Base-by-base conservation (phyloP, 140 eudicot genomes). In the Senecio squalidus region DNA sequence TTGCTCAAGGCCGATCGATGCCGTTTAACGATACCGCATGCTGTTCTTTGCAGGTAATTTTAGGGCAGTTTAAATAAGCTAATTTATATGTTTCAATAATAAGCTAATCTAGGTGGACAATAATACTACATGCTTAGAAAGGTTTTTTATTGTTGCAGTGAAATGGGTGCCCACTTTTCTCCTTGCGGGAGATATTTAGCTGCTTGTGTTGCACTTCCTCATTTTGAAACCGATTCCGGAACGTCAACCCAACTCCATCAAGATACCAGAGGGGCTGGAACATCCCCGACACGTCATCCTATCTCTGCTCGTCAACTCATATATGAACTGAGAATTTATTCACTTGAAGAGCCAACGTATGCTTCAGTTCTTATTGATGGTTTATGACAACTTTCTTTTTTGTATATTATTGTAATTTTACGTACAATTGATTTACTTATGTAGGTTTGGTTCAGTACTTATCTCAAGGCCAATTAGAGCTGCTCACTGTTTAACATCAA, bases 141-240 rank as follows among this genome's bases (percentile, higher is more conserved):
- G 41, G 41, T 34, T 7, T 36, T 36, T 36, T 53, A 21, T 20
- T 74, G 63, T 80, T 83, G 74, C 80, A 92, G 99, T 80, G 99
- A 92, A 67, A 92, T 92, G 99, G 99, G 99, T 47, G 99, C 99
- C 47, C 99, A 92, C 66, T 92, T 92, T 81, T 92, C 99, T 68
- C 96, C 99, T 10, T 92, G 99, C 67, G 99, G 99, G 51, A 88
- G 89, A 78, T 92, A 76, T 80, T 61, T 92, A 58, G 99, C 96
- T 24, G 96, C 90, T 14, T 92, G 99, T 82, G 99, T 92, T 40
- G 99, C 99, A 47, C 82, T 82, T 49, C 98, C 96, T 44, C 77
- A 71, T 23, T 62, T 47, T 17, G 96, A 92, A 65, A 73, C 83
- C 47, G 96, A 92, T 75, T 76, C 80, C 22, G 96, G 86, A 56